Evolutionary conservation across 2,329 filamentous ascomycete species (phyloP), one percentile per base, ranked within the genome.

Genomic region (Lecanicillium sp.): DNA sequence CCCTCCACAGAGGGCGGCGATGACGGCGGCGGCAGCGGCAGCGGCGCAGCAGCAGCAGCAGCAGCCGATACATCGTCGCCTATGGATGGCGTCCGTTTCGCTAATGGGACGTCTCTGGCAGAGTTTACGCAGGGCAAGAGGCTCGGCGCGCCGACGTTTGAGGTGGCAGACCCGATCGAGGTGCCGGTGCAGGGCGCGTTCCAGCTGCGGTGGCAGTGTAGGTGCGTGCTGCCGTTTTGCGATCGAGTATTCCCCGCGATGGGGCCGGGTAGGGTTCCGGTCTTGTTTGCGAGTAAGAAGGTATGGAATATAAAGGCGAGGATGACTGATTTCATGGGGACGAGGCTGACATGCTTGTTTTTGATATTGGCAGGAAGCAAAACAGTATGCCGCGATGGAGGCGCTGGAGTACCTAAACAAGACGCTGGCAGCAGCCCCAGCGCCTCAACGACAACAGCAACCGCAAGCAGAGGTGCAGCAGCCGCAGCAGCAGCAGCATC

Each of bases 331-430:
- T n/a, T 14, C 17, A 20, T 5, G 20, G 14, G 11, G 14, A 14
- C 3, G 12, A 20, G 17, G 15, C 23, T 48, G 21, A 49, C 33
- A 11, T 5, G 37, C 37, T 39, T 17, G 27, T 19, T 7, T 9
- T 21, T 19, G 23, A 6, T 3, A 12, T 17, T 14, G 17, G 8
- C 40, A 69, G 62, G 59, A 71, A 29, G 75, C 78, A 20, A 79
- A 75, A 58, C 66, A 71, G 51, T 77, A 72, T 52, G 76, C 77
- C 1, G 75, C 77, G 19, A 70, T 68, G 54, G 67, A 66, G 11
- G 74, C 74, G 20, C 54, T 72, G 19, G 59, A 66, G 7, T 75
- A 67, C 62, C 62, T 77, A 14, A 56, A 59, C 17, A 46, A 32
- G 3, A 51, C 60, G 20, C 55, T 5, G 14, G 15, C 2, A 50